These are phyloP conservation scores for Aspergillus sergii DNA, from an alignment of 2,329 filamentous ascomycete species.

Conservation along the genomic window DNA sequence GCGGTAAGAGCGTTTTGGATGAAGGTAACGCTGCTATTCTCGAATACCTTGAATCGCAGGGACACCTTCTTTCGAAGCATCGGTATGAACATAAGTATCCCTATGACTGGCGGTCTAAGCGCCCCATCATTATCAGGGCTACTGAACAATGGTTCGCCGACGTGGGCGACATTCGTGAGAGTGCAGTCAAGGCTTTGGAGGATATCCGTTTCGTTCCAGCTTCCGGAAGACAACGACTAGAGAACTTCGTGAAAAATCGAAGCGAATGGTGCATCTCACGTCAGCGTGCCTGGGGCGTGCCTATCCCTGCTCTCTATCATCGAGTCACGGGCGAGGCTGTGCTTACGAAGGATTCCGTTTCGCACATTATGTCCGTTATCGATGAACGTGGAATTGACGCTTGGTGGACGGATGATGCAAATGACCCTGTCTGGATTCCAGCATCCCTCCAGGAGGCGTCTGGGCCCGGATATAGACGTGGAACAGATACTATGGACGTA, in stretches of 20 bases:
- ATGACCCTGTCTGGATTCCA: conserved; percentile 78
- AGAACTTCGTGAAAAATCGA: conserved; percentile 82
- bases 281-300: conserved; percentile 94
- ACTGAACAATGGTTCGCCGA: conserved; percentile 99
- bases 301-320: conserved; percentile 87
- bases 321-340: conserved; percentile 68
- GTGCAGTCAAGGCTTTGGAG: conserved; percentile 70
- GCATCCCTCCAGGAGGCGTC: conserved; percentile 57
- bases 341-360: conserved; percentile 76
- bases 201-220: conserved; percentile 78
- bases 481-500: conserved; percentile 96
- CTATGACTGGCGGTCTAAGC: conserved; percentile 96
- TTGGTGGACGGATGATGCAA: conserved; percentile 84
- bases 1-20: conserved; percentile 70
- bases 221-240: conserved; percentile 70
- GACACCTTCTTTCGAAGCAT: conserved; percentile 68
- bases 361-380: conserved; percentile 81
- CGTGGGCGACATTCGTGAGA: conserved; percentile 76
- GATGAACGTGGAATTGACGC: conserved; percentile 79
- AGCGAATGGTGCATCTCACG: conserved; percentile 98
- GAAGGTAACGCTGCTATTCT: conserved; percentile 72
- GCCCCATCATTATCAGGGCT: conserved; percentile 85
- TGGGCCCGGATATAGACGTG: conserved; percentile 64
- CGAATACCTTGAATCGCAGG: conserved; percentile 63
- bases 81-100: conserved; percentile 88